Conservation (phyloP, 1,284 basidiomycete genomes). For the Lentinula novae-zelandiae region DNA sequence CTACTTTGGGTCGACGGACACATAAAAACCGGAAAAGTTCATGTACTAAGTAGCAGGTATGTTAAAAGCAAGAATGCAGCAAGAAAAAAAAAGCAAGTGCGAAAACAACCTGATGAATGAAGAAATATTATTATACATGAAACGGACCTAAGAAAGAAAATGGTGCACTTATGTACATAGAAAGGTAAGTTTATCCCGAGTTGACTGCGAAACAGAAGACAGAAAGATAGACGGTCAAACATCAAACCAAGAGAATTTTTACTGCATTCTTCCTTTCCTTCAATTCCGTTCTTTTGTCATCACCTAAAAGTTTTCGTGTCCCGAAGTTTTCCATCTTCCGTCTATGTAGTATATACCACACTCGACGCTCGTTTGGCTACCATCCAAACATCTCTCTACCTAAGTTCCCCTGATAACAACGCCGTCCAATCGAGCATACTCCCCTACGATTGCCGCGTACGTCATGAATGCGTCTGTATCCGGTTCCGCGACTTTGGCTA, state of each 20-base stretch:
- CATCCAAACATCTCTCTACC: neutral
- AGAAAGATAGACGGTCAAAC: neutral
- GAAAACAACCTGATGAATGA: neutral
- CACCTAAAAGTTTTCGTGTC: neutral
- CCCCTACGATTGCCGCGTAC: slow-evolving; percentile 80
- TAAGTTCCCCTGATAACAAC: neutral
- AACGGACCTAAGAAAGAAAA: neutral
- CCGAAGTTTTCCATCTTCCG: no score
- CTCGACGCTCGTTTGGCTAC: neutral
- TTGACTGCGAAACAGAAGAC: neutral
- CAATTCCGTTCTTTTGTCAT: neutral
- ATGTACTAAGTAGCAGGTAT: neutral
- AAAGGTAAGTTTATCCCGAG: neutral
- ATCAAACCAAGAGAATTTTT: neutral
- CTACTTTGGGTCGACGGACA: neutral
- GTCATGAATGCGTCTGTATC: slow-evolving; percentile 80
- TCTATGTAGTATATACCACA: no score
- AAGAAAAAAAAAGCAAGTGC: no score
- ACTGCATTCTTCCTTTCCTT: neutral
- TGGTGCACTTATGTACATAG: neutral
- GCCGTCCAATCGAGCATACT: slow-evolving; percentile 69
- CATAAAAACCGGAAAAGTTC: neutral
- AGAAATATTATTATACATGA: neutral
- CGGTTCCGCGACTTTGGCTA: slow-evolving; percentile 77
- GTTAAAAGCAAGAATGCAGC: neutral